Base-by-base conservation (phyloP, 495 filamentous ascomycete genomes). In the Penicillium robsamsonii region DNA sequence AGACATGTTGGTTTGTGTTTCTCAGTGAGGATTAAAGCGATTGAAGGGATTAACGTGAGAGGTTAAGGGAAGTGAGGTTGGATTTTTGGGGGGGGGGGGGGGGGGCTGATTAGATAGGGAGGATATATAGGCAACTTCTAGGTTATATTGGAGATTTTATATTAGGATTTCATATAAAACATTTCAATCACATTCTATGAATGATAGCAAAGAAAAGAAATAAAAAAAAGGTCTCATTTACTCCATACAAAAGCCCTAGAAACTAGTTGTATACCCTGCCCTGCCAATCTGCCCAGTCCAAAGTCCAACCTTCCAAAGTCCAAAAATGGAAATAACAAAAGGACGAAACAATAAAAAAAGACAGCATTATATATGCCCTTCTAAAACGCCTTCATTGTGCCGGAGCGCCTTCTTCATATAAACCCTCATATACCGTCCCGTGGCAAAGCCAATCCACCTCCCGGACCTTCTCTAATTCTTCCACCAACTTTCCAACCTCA, bases 371-470 rank as follows among this genome's bases (percentile, higher is more conserved):
- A 53, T 45, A 41, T 25, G 27, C 38, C 11, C 5, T 2, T 53
- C 40, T 22, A 45, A 31, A 51, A 51, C 52, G 43, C 46, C 64
- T 46, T 58, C 42, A 65, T 46, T 58, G 52, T 30, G 60, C 24
- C 25, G 57, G 50, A 60, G 60, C 50, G 8, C 70, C 67, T 64
- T 76, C 73, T 25, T 62, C 67, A 46, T 70, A 68, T 33, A 96
- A 74, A 35, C 75, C 72, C 70, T 95, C 90, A 81, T 96, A 97
- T 81, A 91, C 91, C 55, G 69, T 53, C 25, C 83, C 84, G 74
- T 97, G 95, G 42, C 85, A 83, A 49, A 83, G 79, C 68, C 90
- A 85, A 70, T 97, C 93, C 33, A 96, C 87, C 42, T 81, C 80
- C 11, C 87, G 84, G 24, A 96, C 84, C 64, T 81, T 84, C 54